Base-by-base conservation (phyloP, 192 early-diverging fungal species). In the Funneliformis geosporum region DNA sequence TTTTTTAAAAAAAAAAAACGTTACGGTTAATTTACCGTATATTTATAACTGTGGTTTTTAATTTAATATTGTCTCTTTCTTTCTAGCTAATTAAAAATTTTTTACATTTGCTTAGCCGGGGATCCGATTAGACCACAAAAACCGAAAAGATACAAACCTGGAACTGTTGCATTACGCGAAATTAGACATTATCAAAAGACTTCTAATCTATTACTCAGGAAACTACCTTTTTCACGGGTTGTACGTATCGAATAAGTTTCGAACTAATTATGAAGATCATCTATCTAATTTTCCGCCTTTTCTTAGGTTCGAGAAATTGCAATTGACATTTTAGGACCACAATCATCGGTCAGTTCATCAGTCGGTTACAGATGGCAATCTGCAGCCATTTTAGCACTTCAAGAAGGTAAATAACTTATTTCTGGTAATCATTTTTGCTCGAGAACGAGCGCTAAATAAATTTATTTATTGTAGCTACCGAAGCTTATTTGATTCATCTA, bases 191-290 rank as follows among this genome's bases (percentile, higher is more conserved):
- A 92, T 81, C 96, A 97, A 82, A 94, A 93, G 83, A 88, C 85
- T 14, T 95, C 94, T 33, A 87, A 94, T 28, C 87, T 96, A 25
- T 84, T 96, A 42, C 80, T 97, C 14, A 87, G 91, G 38, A 96
- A 95, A 86, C 87, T 95, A 38, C 95, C 96, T n/a, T 97, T 97
- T 88, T 86, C 93, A 28, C 86, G 96, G 0, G 85, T 97, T 46
- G 95, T 93, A 81, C 60, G 82, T 84, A 16, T 23, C 64, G 23
- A 46, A n/a, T 2, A 33, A 33, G 33, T 33, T 33, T 33, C 33
- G 2, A 33, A 9, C 28, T 84, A 60, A 21, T 73, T 69, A 21
- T 81, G 12, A 60, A 9, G 39, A 38, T 21, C 16, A 81, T n/a
- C 14, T n/a, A 81, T 28, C 28, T 28, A 38, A 5, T 59, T 55